Percentiles rank a stretch among this genome's conserved stretches.
These are phyloP conservation scores for Exophiala spinifera DNA, from an alignment of 2,329 filamentous ascomycete species.

Conservation along the genomic window DNA sequence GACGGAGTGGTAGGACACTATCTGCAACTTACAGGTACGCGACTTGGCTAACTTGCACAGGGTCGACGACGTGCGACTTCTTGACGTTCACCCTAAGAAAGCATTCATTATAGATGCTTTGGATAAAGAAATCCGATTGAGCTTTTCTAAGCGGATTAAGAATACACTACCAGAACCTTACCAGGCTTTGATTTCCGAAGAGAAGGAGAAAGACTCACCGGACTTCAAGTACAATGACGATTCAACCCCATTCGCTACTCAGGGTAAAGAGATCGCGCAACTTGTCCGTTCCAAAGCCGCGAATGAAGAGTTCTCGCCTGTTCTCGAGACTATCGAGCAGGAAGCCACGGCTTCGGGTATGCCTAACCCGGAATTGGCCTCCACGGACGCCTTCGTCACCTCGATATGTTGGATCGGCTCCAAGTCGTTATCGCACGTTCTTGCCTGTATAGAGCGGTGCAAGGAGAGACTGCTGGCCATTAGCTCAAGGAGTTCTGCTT, in stretches of 20 bases:
- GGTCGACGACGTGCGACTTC: slow-evolving; percentile 75
- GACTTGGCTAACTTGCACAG: slow-evolving; percentile 35
- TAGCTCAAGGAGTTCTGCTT: slow-evolving; percentile 69
- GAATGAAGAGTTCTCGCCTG: slow-evolving; percentile 79
- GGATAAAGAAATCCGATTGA: slow-evolving; percentile 95
- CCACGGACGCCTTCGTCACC: slow-evolving; percentile 90
- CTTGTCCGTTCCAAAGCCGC: slow-evolving; percentile 80
- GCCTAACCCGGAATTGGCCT: slow-evolving; percentile 73
- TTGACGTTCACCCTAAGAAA: slow-evolving; percentile 79
- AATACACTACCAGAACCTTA: slow-evolving; percentile 86
- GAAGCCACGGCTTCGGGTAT: slow-evolving; percentile 67
- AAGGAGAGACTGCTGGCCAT: slow-evolving; percentile 83
- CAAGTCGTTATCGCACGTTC: slow-evolving; percentile 92
- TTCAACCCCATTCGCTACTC: slow-evolving; percentile 72
- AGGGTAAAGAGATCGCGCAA: slow-evolving; percentile 77
- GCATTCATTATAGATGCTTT: slow-evolving; percentile 87
- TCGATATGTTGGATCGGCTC: slow-evolving; percentile 89
- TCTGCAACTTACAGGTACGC: not conserved
- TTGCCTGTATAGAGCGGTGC: slow-evolving; percentile 92
- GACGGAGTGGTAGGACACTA: slow-evolving; percentile 73
- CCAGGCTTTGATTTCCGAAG: slow-evolving; percentile 73
- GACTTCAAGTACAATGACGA: slow-evolving; percentile 85
- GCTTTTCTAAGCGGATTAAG: slow-evolving; percentile 93
- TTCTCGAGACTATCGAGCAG: slow-evolving; percentile 78
- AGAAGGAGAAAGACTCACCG: slow-evolving; percentile 92